Conservation (phyloP, 2,329 filamentous ascomycete species). For the Samsoniella hepiali region DNA sequence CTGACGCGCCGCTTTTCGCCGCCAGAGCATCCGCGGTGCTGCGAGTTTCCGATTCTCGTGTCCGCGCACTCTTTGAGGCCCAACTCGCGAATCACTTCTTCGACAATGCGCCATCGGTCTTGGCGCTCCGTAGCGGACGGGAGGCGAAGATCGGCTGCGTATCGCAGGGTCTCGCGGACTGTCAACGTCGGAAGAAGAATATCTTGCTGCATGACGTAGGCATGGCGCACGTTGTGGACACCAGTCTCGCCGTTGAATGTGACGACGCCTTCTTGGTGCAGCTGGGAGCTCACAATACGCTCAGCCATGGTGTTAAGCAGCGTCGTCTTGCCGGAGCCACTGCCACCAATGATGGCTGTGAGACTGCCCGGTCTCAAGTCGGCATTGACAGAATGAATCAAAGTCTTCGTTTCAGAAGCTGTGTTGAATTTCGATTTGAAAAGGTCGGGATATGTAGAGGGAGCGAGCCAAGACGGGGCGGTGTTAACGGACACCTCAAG, state of each 20-base stretch:
- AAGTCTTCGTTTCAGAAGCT: conserved; percentile 42
- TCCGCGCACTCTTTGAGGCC: conserved; percentile 75
- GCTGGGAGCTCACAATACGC: conserved; percentile 55
- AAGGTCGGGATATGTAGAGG: conserved; percentile 43
- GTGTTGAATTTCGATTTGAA: conserved; percentile 38
- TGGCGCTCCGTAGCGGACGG: conserved; percentile 57
- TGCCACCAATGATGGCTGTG: conserved; percentile 73
- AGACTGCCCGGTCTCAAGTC: conserved; percentile 63
- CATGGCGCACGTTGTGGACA: conserved; percentile 54
- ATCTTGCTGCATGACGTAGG: conserved; percentile 76
- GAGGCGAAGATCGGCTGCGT: conserved; percentile 68
- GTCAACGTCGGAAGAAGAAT: conserved; percentile 70
- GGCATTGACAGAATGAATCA: conserved; percentile 63
- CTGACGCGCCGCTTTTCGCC: conserved; percentile 75
- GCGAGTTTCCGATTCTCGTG: conserved; percentile 67
- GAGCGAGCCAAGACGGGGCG: conserved; percentile 51
- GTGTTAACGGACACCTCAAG: conserved; percentile 57
- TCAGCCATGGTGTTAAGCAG: conserved; percentile 69
- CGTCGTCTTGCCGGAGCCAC: conserved; percentile 70
- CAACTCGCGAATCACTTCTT: conserved; percentile 73
- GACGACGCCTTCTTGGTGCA: conserved; percentile 51
- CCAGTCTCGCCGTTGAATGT: conserved; percentile 60
- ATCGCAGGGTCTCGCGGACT: conserved; percentile 70
- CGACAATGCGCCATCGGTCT: conserved; percentile 62
- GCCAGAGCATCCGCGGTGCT: conserved; percentile 72